Conservation (phyloP, 2,329 filamentous ascomycete species). For the Thelonectria rubi region DNA sequence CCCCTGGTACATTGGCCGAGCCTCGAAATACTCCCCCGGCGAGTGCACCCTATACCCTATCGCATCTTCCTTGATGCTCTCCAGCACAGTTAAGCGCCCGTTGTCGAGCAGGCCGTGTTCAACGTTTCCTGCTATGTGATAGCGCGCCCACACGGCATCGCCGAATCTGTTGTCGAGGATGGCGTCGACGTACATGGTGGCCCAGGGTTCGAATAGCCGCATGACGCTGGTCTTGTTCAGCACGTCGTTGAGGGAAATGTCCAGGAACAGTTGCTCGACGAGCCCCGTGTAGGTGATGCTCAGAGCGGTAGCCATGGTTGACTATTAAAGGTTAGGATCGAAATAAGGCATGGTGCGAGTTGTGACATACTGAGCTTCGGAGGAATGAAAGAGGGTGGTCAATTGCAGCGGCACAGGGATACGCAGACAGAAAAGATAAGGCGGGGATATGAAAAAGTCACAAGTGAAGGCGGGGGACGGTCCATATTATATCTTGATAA, state of each 20-base stretch:
- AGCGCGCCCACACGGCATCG: slow-evolving; percentile 16
- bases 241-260: slow-evolving; percentile 3
- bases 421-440: no score
- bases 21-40: slow-evolving; percentile 6
- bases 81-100: neutral
- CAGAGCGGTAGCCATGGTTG: neutral
- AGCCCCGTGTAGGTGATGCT: slow-evolving; percentile 1
- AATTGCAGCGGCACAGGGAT: no score
- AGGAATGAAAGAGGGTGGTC: no score
- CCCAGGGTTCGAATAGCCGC: slow-evolving; percentile 3
- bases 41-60: neutral
- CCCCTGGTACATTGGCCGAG: neutral
- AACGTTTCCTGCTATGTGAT: slow-evolving; percentile 1
- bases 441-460: no score
- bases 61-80: slow-evolving; percentile 9
- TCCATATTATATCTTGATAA: no score
- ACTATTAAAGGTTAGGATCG: neutral
- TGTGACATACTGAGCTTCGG: neutral
- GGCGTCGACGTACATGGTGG: slow-evolving; percentile 10
- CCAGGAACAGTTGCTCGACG: slow-evolving; percentile 13
- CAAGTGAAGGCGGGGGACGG: no score
- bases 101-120: neutral
- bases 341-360: neutral
- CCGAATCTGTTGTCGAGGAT: slow-evolving; percentile 6
- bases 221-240: neutral